Conservation (phyloP, 2,329 filamentous ascomycete species). For the Aspergillus latus region DNA sequence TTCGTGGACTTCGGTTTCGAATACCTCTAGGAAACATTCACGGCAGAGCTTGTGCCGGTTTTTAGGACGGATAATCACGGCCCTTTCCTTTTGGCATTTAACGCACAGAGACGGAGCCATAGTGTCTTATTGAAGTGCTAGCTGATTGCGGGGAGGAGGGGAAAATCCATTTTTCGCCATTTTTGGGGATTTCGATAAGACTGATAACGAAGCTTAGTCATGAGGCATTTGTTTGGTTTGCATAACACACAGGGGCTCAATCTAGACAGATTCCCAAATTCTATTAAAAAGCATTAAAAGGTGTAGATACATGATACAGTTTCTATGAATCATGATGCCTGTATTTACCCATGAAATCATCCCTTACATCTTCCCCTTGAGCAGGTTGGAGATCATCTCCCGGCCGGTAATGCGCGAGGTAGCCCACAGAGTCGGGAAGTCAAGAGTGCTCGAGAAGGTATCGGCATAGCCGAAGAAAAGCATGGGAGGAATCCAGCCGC, state of each 20-base stretch:
- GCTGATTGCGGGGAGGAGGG: conserved; percentile 10
- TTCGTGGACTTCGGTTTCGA: conserved; percentile 91
- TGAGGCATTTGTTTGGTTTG: conserved; percentile 19
- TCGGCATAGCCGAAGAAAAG: conserved; percentile 86
- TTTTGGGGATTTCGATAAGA: conserved; percentile 10
- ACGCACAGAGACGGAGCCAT: conserved; percentile 81
- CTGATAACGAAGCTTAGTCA: conserved; percentile 21
- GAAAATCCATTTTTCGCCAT: conserved; percentile 11
- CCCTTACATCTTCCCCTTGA: conserved; percentile 66
- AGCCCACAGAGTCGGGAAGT: conserved; percentile 79
- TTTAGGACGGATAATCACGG: conserved; percentile 89
- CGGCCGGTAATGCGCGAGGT: conserved; percentile 72
- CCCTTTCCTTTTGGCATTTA: conserved; percentile 72
- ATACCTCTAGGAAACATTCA: conserved; percentile 78
- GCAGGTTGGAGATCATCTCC: conserved; percentile 73
- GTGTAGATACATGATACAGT: conserved; percentile 10
- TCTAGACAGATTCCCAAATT: background rate
- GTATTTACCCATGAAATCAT: background rate
- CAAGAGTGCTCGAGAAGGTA: conserved; percentile 74
- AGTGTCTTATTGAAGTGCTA: background rate
- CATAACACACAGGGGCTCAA: background rate
- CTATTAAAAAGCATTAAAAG: conserved; percentile 3
- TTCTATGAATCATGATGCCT: background rate
- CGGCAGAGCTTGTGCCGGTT: conserved; percentile 94
- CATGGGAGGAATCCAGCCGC: conserved; percentile 90